Percentiles rank a stretch among this genome's conserved stretches.
Evolutionary conservation across 495 filamentous ascomycete species (phyloP).

Genomic region (Achaetomiella virescens): DNA sequence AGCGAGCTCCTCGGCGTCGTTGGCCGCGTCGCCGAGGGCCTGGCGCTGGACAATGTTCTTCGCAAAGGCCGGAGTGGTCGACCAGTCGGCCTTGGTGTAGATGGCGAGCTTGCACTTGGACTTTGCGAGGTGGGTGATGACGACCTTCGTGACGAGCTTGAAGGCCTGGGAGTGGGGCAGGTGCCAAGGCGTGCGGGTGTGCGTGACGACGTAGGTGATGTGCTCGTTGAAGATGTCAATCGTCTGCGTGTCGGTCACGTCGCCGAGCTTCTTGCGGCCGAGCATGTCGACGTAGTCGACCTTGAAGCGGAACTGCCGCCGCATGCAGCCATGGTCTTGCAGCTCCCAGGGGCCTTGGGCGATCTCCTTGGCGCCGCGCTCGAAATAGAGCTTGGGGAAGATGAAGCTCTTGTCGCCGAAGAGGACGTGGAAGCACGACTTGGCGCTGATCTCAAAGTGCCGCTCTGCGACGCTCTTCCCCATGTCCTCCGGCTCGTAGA

Average conservation of each 20-base stretch:
- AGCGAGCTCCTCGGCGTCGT: slow-evolving; percentile 77
- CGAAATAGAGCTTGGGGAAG: slow-evolving; percentile 85
- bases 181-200: slow-evolving; percentile 85
- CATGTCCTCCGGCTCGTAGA: slow-evolving; percentile 78
- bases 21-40: slow-evolving; percentile 70
- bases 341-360: slow-evolving; percentile 82
- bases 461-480: slow-evolving; percentile 62
- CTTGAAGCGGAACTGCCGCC: slow-evolving; percentile 73
- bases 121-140: slow-evolving; percentile 88
- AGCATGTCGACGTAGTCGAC: slow-evolving; percentile 62
- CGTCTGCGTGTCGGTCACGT: slow-evolving; percentile 75
- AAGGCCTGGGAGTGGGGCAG: slow-evolving; percentile 75
- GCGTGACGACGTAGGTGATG: slow-evolving; percentile 88
- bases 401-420: slow-evolving; percentile 94
- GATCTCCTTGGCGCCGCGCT: slow-evolving; percentile 70
- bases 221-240: slow-evolving; percentile 93
- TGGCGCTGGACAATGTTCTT: slow-evolving; percentile 73
- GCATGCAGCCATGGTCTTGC: slow-evolving; percentile 59
- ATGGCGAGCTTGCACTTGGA: slow-evolving; percentile 87
- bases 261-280: slow-evolving; percentile 50
- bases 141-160: slow-evolving; percentile 80
- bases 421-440: slow-evolving; percentile 90
- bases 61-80: slow-evolving; percentile 55
- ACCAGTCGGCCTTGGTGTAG: slow-evolving; percentile 83
- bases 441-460: slow-evolving; percentile 79